Conservation (phyloP, 352 stramenopile genomes). For the Globisporangium splendens region DNA sequence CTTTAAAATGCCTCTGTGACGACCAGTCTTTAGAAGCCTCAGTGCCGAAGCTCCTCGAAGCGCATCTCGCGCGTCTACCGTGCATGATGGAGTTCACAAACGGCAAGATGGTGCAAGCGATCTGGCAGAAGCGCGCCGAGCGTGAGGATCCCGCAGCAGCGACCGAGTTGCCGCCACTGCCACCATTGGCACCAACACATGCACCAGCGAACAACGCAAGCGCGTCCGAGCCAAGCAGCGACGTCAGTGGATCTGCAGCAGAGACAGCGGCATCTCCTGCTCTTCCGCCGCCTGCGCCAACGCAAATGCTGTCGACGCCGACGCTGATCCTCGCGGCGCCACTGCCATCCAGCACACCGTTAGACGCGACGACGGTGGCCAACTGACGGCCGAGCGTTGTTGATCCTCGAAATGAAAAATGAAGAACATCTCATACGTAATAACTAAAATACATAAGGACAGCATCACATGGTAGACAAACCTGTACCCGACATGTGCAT, state of each 20-base stretch:
- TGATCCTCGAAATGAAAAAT: too few species aligned
- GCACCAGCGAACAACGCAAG: background rate
- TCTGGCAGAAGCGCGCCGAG: conserved; percentile 58
- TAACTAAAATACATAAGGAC: too few species aligned
- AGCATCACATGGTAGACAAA: too few species aligned
- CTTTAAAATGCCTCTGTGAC: background rate
- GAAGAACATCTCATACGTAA: too few species aligned
- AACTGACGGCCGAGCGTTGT: too few species aligned
- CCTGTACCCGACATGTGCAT: too few species aligned
- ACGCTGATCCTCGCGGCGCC: too few species aligned
- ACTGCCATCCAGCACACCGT: too few species aligned
- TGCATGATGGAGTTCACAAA: conserved; percentile 65
- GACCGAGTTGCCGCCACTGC: conserved; percentile 1
- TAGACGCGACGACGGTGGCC: too few species aligned
- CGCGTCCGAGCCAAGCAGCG: background rate
- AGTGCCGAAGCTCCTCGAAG: conserved; percentile 61
- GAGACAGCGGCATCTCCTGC: background rate
- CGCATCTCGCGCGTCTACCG: conserved; percentile 56
- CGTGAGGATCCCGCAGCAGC: conserved; percentile 21
- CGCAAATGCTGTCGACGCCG: background rate
- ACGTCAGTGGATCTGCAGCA: background rate
- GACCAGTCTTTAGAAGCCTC: conserved; percentile 50
- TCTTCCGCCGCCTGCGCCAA: background rate
- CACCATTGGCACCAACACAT: background rate
- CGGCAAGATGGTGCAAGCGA: conserved; percentile 54